Base-by-base conservation (phyloP, 352 stramenopile genomes). In the Peronospora belbahrii region DNA sequence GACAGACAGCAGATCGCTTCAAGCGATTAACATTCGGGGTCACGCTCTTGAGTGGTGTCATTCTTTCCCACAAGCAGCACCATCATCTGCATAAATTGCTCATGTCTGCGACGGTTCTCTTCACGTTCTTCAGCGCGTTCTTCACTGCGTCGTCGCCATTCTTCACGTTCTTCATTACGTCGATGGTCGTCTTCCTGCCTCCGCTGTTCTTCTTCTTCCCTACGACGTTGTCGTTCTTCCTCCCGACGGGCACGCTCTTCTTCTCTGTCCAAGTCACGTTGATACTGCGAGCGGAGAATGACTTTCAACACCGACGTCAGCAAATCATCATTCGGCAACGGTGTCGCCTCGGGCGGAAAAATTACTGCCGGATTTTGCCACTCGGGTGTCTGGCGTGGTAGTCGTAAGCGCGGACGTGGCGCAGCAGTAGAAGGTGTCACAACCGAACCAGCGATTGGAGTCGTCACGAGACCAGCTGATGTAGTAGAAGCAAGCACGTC, bases 21-120 rank as follows among this genome's bases (percentile, higher is more conserved):
- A 2, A 0, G 24, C 24, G 24, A 4, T 15, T 28, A 69, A 41
- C 28, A 55, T 10, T 69, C 50, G 0, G 36, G 28, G 35, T 56
- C 40, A 38, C 42, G 45, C 22, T 54, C 42, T 24, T 62, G 30
- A n/a, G 30, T 17, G 2, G 43, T 9, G 14, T 23, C 28, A 25
- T 57, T 62, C 32, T 70, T 66, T 15, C 51, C 48, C 11, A 56
- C 47, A 2, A 70, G 51, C 40, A 66, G 6, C 51, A 62, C 59
- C 60, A 70, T 66, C 60, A 66, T 63, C 33, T 70, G 56, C 60
- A 70, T 70, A 27, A 70, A 58, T 48, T 70, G 56, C 34, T 70
- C 60, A 38, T 70, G 56, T 40, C 56, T 48, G 27, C 57, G 60
- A n/a, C 47, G 56, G 41, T 56, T 63, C 35, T 70, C 60, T 2